These are phyloP conservation scores for Daucus carota DNA, from an alignment of 129 eudicot species.

Conservation along the genomic window DNA sequence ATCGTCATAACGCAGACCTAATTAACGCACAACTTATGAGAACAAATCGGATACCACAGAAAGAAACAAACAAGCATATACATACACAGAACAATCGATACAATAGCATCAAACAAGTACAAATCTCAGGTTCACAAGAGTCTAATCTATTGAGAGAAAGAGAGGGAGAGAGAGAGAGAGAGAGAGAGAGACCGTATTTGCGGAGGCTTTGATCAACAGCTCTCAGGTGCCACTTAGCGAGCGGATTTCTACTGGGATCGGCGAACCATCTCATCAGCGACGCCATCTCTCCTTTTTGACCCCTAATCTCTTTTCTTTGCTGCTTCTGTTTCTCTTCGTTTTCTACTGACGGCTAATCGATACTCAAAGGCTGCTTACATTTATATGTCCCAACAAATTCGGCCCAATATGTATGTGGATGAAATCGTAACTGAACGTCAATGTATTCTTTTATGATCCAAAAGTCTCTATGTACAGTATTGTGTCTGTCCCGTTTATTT, in stretches of 20 bases:
- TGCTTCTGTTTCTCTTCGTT: too few relatives aligned
- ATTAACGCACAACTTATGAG: not conserved
- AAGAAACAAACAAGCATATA: not conserved
- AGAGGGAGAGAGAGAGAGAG: not conserved
- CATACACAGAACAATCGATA: not conserved
- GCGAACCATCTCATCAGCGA: not conserved
- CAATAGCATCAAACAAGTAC: not conserved
- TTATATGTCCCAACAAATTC: too few relatives aligned
- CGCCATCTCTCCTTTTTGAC: not conserved
- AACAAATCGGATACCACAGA: not conserved
- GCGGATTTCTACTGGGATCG: conserved; percentile 45
- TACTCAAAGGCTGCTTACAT: too few relatives aligned
- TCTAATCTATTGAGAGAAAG: too few relatives aligned
- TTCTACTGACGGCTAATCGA: too few relatives aligned
- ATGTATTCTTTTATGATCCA: too few relatives aligned
- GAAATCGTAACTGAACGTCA: too few relatives aligned
- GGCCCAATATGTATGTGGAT: too few relatives aligned
- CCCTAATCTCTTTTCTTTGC: not conserved
- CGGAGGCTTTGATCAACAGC: conserved; percentile 38
- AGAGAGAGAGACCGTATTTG: conserved; percentile 35
- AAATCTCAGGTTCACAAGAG: not conserved
- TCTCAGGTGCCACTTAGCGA: conserved; percentile 56
- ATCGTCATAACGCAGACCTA: conserved; percentile 66
- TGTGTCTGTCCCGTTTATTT: too few relatives aligned
- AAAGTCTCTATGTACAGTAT: too few relatives aligned